Conservation (phyloP, 805 yeast genomes). For the Saccharomycopsis fibuligera region DNA sequence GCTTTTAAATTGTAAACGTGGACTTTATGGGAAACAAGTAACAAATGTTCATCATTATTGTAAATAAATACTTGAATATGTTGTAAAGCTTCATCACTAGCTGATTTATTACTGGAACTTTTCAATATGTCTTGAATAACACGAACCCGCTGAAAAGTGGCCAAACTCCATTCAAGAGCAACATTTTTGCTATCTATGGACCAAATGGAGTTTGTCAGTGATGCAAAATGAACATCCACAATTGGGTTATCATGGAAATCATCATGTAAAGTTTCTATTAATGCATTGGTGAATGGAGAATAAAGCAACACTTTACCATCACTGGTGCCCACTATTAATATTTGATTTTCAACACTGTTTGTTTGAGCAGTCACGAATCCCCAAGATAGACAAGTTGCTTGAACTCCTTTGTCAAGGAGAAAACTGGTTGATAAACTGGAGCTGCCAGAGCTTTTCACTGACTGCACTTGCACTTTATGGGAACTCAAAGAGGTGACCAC, state of each 20-base stretch:
- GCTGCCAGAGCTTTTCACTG: conserved; percentile 34
- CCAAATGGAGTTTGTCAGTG: conserved; percentile 43
- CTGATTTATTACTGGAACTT: background rate
- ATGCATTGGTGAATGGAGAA: conserved; percentile 58
- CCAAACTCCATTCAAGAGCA: conserved; percentile 57
- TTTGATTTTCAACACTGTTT: conserved; percentile 37
- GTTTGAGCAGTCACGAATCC: conserved; percentile 28
- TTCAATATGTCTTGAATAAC: conserved; percentile 3
- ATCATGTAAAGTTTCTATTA: conserved; percentile 45
- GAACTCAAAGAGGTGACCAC: conserved; percentile 63
- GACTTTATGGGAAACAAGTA: conserved; percentile 64
- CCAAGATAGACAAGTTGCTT: conserved; percentile 51
- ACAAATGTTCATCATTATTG: conserved; percentile 28
- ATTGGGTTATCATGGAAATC: conserved; percentile 39
- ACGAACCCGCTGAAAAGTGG: conserved; percentile 28
- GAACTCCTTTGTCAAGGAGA: conserved; percentile 44
- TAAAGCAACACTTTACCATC: conserved; percentile 60
- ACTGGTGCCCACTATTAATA: conserved; percentile 56
- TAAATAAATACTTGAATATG: conserved; percentile 16
- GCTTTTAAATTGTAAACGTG: conserved; percentile 41
- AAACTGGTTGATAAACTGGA: conserved; percentile 40
- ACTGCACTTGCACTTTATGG: conserved; percentile 61
- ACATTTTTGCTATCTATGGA: conserved; percentile 52
- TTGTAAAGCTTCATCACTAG: conserved; percentile 15
- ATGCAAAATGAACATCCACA: conserved; percentile 42